These are phyloP conservation scores for Thielaviopsis musarum DNA, from an alignment of 2,329 filamentous ascomycete species.

Conservation along the genomic window DNA sequence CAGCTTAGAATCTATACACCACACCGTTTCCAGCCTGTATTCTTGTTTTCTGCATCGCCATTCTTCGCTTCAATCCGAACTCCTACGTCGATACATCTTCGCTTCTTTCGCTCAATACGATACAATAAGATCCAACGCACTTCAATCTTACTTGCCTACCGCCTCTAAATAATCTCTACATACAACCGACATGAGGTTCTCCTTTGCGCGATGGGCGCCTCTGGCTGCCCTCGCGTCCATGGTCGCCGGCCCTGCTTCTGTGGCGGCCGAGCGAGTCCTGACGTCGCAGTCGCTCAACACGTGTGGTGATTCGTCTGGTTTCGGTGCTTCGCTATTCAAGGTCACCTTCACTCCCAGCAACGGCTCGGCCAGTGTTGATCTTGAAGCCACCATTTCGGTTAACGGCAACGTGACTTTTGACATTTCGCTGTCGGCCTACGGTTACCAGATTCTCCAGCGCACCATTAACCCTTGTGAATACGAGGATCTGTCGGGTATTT, in stretches of 20 bases:
- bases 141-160: too few species aligned
- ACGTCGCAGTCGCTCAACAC: conserved; percentile 69
- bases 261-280: conserved; percentile 46
- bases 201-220: conserved; percentile 23
- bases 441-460: conserved; percentile 51
- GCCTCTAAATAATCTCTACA: too few species aligned
- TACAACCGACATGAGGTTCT: conserved; percentile 28
- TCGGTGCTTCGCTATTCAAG: conserved; percentile 79
- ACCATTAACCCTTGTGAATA: conserved; percentile 58
- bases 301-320: conserved; percentile 70
- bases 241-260: conserved; percentile 22
- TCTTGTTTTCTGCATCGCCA: neutral
- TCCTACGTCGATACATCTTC: neutral
- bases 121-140: too few species aligned
- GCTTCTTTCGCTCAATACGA: neutral
- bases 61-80: neutral
- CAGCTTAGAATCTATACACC: neutral
- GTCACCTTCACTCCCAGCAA: conserved; percentile 66
- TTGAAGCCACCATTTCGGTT: conserved; percentile 68
- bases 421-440: conserved; percentile 64
- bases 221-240: conserved; percentile 16
- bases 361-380: conserved; percentile 52
- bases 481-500: conserved; percentile 54
- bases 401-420: conserved; percentile 68
- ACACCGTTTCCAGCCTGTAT: too few species aligned